Conservation (phyloP, 2,329 filamentous ascomycete species). For the Colletotrichum tamarilloi region DNA sequence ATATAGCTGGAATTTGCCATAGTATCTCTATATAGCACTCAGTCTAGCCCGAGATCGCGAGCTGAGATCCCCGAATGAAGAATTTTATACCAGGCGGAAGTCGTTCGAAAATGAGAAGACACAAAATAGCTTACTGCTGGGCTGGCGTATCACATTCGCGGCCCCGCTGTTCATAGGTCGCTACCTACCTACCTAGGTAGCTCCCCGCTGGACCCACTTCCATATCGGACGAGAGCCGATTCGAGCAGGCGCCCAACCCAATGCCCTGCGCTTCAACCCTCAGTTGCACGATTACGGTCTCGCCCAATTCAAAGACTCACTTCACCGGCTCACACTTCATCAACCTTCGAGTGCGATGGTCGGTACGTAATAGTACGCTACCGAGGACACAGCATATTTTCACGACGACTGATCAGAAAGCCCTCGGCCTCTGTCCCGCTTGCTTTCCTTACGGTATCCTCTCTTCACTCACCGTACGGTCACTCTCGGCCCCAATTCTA, state of each 20-base stretch:
- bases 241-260: not conserved
- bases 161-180: too few relatives aligned
- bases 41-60: too few relatives aligned
- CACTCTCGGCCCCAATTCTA: not conserved
- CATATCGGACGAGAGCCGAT: slow-evolving; percentile 2
- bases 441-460: too few relatives aligned
- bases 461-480: too few relatives aligned
- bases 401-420: not conserved
- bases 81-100: too few relatives aligned
- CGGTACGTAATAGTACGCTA: not conserved
- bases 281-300: not conserved
- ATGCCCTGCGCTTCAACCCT: not conserved
- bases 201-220: not conserved
- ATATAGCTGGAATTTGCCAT: too few relatives aligned
- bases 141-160: too few relatives aligned
- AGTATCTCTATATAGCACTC: too few relatives aligned
- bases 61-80: too few relatives aligned
- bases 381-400: not conserved
- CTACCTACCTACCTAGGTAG: too few relatives aligned
- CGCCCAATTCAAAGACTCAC: not conserved
- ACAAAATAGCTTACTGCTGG: too few relatives aligned
- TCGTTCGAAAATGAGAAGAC: too few relatives aligned
- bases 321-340: not conserved
- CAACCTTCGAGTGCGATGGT: not conserved
- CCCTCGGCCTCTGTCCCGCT: not conserved